A percentile compares a stretch with the other conserved stretches of the same genome.
Conservation (phyloP, 495 filamentous ascomycete genomes). For the Acidomyces sp. region DNA sequence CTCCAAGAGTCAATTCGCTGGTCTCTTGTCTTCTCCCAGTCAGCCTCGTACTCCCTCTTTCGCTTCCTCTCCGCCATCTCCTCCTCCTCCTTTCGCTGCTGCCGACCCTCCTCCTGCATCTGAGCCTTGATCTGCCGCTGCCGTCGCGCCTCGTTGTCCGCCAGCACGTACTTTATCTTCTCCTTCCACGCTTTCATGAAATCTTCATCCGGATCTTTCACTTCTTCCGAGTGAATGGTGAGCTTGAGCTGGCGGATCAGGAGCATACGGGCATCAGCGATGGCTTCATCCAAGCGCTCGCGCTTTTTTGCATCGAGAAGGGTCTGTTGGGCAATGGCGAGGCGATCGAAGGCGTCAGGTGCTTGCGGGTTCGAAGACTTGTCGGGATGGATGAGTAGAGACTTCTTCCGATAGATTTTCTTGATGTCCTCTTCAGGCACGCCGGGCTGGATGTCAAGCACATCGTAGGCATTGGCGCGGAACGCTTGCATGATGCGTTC, state of each 20-base stretch:
- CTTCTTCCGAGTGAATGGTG: slow-evolving; percentile 74
- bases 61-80: slow-evolving; percentile 77
- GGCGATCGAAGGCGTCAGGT: slow-evolving; percentile 89
- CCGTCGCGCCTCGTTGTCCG: slow-evolving; percentile 80
- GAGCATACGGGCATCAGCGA: slow-evolving; percentile 87
- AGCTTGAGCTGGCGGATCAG: slow-evolving; percentile 88
- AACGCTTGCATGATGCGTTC: slow-evolving; percentile 87
- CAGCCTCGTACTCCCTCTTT: slow-evolving; percentile 82
- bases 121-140: slow-evolving; percentile 81
- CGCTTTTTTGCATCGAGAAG: slow-evolving; percentile 92
- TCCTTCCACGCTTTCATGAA: slow-evolving; percentile 77
- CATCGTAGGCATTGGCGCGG: slow-evolving; percentile 80
- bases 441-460: slow-evolving; percentile 90
- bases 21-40: slow-evolving; percentile 88
- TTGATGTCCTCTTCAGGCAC: slow-evolving; percentile 96
- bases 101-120: slow-evolving; percentile 90
- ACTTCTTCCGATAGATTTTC: slow-evolving; percentile 82
- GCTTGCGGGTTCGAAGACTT: slow-evolving; percentile 86
- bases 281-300: slow-evolving; percentile 76
- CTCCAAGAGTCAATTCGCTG: slow-evolving; percentile 90
- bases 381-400: slow-evolving; percentile 94
- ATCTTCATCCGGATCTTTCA: slow-evolving; percentile 51
- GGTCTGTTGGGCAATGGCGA: slow-evolving; percentile 84
- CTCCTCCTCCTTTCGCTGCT: slow-evolving; percentile 76
- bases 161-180: slow-evolving; percentile 82